Evolutionary conservation across 1,284 basidiomycete species (phyloP).

Genomic region (Ceratobasidium sp.): DNA sequence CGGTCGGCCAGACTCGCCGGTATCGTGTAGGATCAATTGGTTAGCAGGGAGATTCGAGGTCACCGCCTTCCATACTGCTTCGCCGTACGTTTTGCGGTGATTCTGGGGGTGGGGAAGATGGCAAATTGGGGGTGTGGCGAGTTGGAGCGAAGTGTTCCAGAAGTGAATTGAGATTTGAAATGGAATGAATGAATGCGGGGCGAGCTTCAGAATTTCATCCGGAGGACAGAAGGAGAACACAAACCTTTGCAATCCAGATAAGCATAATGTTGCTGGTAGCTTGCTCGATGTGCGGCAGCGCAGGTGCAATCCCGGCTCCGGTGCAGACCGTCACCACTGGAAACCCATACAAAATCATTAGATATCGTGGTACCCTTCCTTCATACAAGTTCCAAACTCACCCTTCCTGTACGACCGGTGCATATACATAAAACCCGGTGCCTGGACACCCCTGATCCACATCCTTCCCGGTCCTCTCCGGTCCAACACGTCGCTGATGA

Average conservation of each 20-base stretch:
- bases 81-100: conserved; percentile 44
- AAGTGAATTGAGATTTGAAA: not conserved
- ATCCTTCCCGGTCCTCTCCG: conserved; percentile 28
- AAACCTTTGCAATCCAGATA: conserved; percentile 43
- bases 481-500: conserved; percentile 21
- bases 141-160: not conserved
- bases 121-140: not conserved
- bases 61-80: conserved; percentile 40
- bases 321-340: conserved; percentile 39
- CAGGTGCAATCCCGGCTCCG: conserved; percentile 41
- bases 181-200: not conserved
- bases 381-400: not conserved
- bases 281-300: conserved; percentile 38
- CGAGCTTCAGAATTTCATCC: not conserved
- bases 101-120: conserved; percentile 13
- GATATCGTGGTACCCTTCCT: not conserved
- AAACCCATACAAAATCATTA: not conserved
- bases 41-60: conserved; percentile 36
- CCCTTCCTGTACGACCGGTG: conserved; percentile 43
- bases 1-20: conserved; percentile 36
- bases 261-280: conserved; percentile 41
- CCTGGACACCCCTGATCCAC: conserved; percentile 35
- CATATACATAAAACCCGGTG: conserved; percentile 46
- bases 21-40: conserved; percentile 41
- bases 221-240: not conserved